A percentile compares a stretch with the other conserved stretches of the same genome.
phyloP scores from a whole-genome alignment of 352 stramenopile species.

The Phytophthora litchii region DNA sequence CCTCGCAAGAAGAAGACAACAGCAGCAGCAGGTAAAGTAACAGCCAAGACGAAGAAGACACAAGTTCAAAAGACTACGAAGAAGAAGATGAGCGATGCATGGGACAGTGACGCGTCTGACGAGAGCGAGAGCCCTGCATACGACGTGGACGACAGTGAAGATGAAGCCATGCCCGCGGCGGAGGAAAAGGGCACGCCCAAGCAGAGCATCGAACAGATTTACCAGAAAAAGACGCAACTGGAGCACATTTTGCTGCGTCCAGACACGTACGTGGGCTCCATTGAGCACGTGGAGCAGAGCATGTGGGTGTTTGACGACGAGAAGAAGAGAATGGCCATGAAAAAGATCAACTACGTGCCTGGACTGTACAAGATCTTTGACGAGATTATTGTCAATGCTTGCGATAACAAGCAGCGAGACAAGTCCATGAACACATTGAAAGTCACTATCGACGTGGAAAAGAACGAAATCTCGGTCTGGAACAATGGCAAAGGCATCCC shows the following conservation, averaged over 20 bases:
- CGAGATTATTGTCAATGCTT: conserved; percentile 99
- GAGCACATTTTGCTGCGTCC: conserved; percentile 98
- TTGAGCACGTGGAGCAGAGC: conserved; percentile 91
- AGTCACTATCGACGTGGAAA: conserved; percentile 93
- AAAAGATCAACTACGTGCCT: conserved; percentile 95
- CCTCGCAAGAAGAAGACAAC: conserved; percentile 41
- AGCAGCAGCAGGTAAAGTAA: conserved; percentile 30
- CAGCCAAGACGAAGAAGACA: conserved; percentile 34
- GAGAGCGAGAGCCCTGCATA: conserved; percentile 29
- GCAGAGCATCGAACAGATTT: conserved; percentile 91
- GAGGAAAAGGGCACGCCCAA: conserved; percentile 39
- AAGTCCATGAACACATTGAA: conserved; percentile 94
- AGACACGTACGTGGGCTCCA: conserved; percentile 98
- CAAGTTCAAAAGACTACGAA: conserved; percentile 44
- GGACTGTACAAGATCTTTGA: conserved; percentile 99
- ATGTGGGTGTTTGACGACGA: conserved; percentile 94
- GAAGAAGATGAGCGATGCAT: conserved; percentile 52
- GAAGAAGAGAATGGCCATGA: conserved; percentile 92
- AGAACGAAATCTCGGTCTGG: conserved; percentile 94
- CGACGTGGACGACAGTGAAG: conserved; percentile 42
- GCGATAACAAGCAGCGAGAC: conserved; percentile 99
- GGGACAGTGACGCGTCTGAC: conserved; percentile 44
- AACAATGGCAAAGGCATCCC: conserved; percentile 99
- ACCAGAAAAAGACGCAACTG: conserved; percentile 98
- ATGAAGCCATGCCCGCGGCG: conserved; percentile 25